These are phyloP conservation scores for Gonapodya prolifera DNA, from an alignment of 192 early-diverging fungal species.

Conservation along the genomic window DNA sequence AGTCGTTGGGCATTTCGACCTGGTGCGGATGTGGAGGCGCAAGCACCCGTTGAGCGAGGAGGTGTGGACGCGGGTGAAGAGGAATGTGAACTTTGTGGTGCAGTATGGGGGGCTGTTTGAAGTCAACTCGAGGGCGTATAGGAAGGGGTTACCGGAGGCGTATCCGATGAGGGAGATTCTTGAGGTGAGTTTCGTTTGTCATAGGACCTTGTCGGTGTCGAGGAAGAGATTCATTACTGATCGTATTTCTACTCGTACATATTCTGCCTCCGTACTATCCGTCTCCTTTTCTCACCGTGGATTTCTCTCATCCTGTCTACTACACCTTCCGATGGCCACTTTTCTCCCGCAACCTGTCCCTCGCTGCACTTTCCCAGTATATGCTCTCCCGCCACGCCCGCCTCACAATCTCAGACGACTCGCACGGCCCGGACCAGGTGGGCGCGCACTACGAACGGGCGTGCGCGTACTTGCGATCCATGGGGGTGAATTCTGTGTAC, in stretches of 20 bases:
- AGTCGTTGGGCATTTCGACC: slow-evolving; percentile 93
- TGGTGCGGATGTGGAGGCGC: slow-evolving; percentile 69
- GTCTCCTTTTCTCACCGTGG: not conserved
- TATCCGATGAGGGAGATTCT: slow-evolving; percentile 84
- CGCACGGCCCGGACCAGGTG: slow-evolving; percentile 79
- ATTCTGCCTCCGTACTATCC: not conserved
- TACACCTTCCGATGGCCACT: slow-evolving; percentile 7
- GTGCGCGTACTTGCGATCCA: slow-evolving; percentile 50
- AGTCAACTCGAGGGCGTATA: slow-evolving; percentile 86
- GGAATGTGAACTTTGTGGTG: slow-evolving; percentile 74
- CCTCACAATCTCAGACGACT: slow-evolving; percentile 85
- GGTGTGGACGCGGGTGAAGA: slow-evolving; percentile 35
- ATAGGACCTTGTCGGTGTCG: not conserved
- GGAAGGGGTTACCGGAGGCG: slow-evolving; percentile 69
- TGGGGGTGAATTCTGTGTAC: slow-evolving; percentile 40
- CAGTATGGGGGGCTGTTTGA: slow-evolving; percentile 81
- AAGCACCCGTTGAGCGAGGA: slow-evolving; percentile 23
- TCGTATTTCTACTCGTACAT: not conserved
- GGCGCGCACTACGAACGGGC: slow-evolving; percentile 73
- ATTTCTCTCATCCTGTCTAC: slow-evolving; percentile 3
- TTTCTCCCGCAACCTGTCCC: too few species aligned
- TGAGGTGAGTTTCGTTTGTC: slow-evolving; percentile 24
- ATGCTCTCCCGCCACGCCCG: slow-evolving; percentile 54
- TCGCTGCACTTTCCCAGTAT: slow-evolving; percentile 21
- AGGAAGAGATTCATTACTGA: not conserved